Evolutionary conservation across 2,329 filamentous ascomycete genomes (phyloP), one percentile per base, ranked within the genome.

Genomic region (Paradendryphiella salina): DNA sequence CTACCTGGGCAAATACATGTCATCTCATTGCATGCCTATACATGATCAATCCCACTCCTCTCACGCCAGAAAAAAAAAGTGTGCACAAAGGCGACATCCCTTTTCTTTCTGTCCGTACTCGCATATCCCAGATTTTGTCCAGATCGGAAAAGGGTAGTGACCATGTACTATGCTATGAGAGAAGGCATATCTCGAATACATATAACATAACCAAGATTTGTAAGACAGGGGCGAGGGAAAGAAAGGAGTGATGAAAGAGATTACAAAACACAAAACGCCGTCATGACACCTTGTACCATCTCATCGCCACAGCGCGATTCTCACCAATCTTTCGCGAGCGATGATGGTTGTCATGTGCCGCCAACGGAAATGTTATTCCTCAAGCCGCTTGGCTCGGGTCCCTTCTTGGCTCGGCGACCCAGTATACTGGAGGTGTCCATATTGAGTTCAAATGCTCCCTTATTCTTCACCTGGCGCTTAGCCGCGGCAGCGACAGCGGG

Each of bases 361-460:
- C 62, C 64, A 21, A 65, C 69, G 5, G 65, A 61, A 14, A 77
- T 65, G 52, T 77, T 66, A 54, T 79, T 71, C 56, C 79, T 67
- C 63, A 82, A 57, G 3, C 73, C 71, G 60, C 78, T 81, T 0
- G 73, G 73, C 46, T 72, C 73, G 2, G 58, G 57, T 1, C 46
- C 53, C 69, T 79, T 79, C 72, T 81, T 83, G 21, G 78, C 78
- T 58, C 85, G 77, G 63, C 92, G 84, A 26, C 92, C 92, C 4
- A 99, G 78, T 43, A 99, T 75, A 1, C 92, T 97, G 1, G 94
- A 89, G 48, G 94, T 94, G 59, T 96, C 90, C 31, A 99, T 77
- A 67, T 85, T 96, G 38, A 99, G 82, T 74, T 99, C 94, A 61
- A 99, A 99, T 0, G 88, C 85, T 26, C 90, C 91, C 73, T 87